Percentiles rank a stretch among this genome's conserved stretches.
These are phyloP conservation scores for Dictyostelium intermedium DNA, from an alignment of 78 protist genomes.

Conservation along the genomic window DNA sequence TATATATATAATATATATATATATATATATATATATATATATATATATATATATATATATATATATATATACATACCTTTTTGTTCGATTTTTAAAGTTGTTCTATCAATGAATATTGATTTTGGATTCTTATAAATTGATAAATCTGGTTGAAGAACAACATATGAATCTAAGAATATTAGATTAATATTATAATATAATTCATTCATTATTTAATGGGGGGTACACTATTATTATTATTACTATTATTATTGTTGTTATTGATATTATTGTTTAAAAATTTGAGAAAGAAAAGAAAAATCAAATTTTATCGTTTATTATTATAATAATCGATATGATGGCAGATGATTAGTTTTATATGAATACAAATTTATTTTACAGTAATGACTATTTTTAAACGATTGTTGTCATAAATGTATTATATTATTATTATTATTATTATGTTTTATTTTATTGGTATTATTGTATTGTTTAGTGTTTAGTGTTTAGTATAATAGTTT, in stretches of 20 bases:
- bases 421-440: background rate
- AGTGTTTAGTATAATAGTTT: background rate
- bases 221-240: background rate
- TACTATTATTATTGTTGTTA: background rate
- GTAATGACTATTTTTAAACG: background rate
- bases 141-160: constrained; percentile 46
- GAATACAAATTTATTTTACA: background rate
- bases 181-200: constrained; percentile 45
- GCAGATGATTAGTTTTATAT: background rate
- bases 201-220: background rate
- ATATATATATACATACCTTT: constrained; percentile 7
- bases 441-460: background rate
- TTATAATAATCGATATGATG: background rate
- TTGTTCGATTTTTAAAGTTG: constrained; percentile 54
- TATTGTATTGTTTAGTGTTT: too few species aligned
- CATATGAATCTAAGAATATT: constrained; percentile 44
- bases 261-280: background rate
- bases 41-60: background rate
- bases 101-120: constrained; percentile 57
- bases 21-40: background rate
- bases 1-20: too few species aligned
- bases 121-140: background rate
- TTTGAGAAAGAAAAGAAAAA: background rate
- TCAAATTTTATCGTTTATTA: background rate
- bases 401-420: background rate